These are phyloP conservation scores for Tritrichomonas musculus DNA, from an alignment of 208 protist genomes.

Conservation along the genomic window DNA sequence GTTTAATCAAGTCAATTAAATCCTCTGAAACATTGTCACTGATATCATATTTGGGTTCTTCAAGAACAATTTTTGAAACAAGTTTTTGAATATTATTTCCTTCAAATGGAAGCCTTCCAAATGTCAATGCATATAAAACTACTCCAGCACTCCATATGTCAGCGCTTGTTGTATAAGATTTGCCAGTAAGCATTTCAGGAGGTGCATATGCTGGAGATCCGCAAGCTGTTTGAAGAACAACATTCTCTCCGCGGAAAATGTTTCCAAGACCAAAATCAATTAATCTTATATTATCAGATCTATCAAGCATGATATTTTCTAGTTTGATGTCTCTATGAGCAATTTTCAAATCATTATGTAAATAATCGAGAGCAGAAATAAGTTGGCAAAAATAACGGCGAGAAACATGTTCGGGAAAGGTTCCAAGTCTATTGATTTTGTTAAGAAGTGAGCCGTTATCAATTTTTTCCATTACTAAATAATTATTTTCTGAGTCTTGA, in stretches of 20 bases:
- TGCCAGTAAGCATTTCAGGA: background rate
- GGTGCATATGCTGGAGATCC: conserved; percentile 19
- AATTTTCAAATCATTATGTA: background rate
- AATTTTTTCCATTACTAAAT: background rate
- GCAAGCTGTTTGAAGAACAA: background rate
- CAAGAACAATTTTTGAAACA: background rate
- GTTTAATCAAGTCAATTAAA: conserved; percentile 21
- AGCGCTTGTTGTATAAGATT: background rate
- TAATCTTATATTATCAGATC: background rate
- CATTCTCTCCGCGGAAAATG: background rate
- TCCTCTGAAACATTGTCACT: background rate
- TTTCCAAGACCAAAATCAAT: conserved; percentile 20
- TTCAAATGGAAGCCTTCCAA: background rate
- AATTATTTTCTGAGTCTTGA: background rate
- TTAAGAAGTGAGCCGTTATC: background rate
- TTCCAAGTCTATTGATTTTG: background rate
- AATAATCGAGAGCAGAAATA: background rate
- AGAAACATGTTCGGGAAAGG: background rate
- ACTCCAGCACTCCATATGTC: conserved; percentile 22
- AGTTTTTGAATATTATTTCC: background rate
- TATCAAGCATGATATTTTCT: conserved; percentile 15
- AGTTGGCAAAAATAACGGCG: conserved; percentile 22
- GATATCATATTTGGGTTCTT: too few relatives aligned
- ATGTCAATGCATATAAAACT: background rate
- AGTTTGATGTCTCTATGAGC: background rate